Evolutionary conservation across 208 protist genomes (phyloP).

Genomic region (Trypanosoma theileri): DNA sequence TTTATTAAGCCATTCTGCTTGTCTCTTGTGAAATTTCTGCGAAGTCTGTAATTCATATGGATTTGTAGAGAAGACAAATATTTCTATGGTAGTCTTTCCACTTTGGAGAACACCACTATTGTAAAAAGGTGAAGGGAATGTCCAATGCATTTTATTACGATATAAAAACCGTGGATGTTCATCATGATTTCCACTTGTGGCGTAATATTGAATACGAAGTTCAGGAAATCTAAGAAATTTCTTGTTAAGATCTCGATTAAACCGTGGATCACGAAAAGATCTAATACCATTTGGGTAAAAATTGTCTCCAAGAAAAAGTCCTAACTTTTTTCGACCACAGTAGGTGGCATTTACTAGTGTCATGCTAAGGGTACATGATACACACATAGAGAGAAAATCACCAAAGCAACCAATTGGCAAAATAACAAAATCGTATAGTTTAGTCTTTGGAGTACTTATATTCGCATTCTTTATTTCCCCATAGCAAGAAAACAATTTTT

Average conservation of each 20-base stretch:
- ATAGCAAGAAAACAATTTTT: constrained; percentile 1
- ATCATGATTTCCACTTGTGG: constrained; percentile 26
- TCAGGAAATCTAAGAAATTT: constrained; percentile 5
- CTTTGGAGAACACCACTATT: constrained; percentile 1
- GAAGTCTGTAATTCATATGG: background rate
- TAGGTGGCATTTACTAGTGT: constrained; percentile 7
- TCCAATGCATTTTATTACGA: constrained; percentile 5
- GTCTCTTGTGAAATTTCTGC: background rate
- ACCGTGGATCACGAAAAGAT: background rate
- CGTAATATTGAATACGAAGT: constrained; percentile 23
- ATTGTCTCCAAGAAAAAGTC: constrained; percentile 20
- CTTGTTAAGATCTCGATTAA: background rate
- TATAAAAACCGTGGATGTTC: background rate
- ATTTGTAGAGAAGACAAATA: constrained; percentile 18
- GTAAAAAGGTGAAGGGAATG: constrained; percentile 4
- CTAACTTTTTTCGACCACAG: constrained; percentile 11
- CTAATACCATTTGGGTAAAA: constrained; percentile 14
- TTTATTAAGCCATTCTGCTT: constrained; percentile 4
- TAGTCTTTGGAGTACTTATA: background rate
- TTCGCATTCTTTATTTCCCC: background rate
- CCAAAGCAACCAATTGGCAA: constrained; percentile 17
- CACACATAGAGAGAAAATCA: background rate
- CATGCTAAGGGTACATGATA: constrained; percentile 4
- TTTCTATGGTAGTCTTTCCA: constrained; percentile 6
- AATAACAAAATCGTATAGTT: constrained; percentile 13